Evolutionary conservation across 2,329 filamentous ascomycete species (phyloP), one percentile per base, ranked within the genome.

Genomic region (Sporothrix dimorphospora): DNA sequence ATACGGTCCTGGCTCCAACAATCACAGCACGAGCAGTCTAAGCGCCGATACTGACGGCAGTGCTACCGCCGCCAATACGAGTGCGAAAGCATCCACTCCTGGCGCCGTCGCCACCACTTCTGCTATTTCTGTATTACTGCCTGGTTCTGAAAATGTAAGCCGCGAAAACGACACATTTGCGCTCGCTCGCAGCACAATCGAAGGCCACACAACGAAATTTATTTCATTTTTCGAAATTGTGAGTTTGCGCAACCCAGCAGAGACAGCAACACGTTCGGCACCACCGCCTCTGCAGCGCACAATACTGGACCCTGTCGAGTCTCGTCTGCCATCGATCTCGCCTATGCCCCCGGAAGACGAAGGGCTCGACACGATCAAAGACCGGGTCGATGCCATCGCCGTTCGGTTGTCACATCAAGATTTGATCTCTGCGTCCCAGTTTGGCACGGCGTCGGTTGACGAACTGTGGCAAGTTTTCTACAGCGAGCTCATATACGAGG

Each of bases 351-450:
- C 80, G n/a, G 80, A 81, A 61, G 81, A 78, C 57, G 78, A 81
- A 21, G 80, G 83, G 30, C 79, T 89, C 45, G 85, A 90, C 72
- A 77, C 78, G 8, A 89, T 90, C 76, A 86, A 89, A 78, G 85
- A 88, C 77, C 88, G 89, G 76, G 85, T 90, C 42, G 88, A 91
- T 75, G 79, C 79, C 40, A 85, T 90, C 74, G 88, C 89, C 3
- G 78, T 81, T 12, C 82, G 83, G 12, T 81, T 90, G 30, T 86
- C 85, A 68, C 81, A 81, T 12, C 81, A 79, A 81, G 74, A 80
- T 79, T 70, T 74, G 16, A 16, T 73, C 12, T 30, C 69, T 6
- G 14, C 67, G 11, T n/a, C 66, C 11, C 69, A 71, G 45, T 69
- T 72, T 19, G 66, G 47, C 47, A 24, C 57, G 27, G 27, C 73